Evolutionary conservation across 352 stramenopile species (phyloP).

Genomic region (Globisporangium parvum): DNA sequence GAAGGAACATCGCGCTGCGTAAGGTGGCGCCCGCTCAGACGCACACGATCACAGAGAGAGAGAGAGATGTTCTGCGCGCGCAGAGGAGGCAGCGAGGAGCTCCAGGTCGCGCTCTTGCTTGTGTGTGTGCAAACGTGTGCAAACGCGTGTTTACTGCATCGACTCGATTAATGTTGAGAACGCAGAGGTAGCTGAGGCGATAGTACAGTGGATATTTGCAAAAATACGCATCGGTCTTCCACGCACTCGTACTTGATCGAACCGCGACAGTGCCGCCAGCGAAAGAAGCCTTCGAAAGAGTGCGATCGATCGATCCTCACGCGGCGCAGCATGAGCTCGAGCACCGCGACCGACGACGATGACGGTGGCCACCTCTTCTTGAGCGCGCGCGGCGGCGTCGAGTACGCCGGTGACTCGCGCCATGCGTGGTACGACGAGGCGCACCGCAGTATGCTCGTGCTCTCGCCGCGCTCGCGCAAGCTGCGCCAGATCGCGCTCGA

Average conservation of each 20-base stretch:
- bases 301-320: neutral
- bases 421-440: conserved; percentile 49
- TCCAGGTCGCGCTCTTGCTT: neutral
- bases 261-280: neutral
- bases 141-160: neutral
- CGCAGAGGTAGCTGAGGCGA: no score
- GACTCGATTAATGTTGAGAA: no score
- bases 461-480: conserved; percentile 23
- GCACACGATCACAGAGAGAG: neutral
- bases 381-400: conserved; percentile 32
- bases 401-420: conserved; percentile 28
- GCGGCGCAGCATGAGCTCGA: neutral
- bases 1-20: conserved; percentile 75
- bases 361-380: conserved; percentile 63
- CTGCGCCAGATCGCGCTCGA: conserved; percentile 44
- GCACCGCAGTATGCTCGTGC: conserved; percentile 46
- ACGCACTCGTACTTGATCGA: conserved; percentile 4
- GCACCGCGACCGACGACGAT: conserved; percentile 27
- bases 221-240: no score
- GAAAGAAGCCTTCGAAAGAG: neutral
- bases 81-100: neutral
- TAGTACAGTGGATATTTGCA: no score
- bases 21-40: no score
- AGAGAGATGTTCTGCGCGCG: neutral
- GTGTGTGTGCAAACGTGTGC: neutral